Evolutionary conservation across 306 rosid species (phyloP).

Genomic region (Gastrolobium bilobum): DNA sequence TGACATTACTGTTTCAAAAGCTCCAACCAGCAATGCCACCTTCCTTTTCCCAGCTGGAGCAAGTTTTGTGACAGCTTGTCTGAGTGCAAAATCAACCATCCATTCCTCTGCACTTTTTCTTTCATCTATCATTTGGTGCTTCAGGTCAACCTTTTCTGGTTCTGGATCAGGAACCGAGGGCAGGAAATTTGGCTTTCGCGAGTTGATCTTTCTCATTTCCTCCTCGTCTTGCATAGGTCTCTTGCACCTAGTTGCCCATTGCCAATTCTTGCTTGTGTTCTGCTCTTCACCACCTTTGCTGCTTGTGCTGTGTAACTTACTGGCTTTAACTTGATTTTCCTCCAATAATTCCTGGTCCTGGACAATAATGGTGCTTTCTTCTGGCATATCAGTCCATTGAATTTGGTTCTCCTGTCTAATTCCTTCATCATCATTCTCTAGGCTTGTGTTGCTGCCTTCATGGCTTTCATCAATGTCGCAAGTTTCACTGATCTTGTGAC

Average conservation of each 20-base stretch:
- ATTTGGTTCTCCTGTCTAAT: conserved; percentile 29
- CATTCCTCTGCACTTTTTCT: conserved; percentile 84
- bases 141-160: conserved; percentile 72
- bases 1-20: conserved; percentile 82
- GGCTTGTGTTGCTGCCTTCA: conserved; percentile 34
- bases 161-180: conserved; percentile 67
- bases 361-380: conserved; percentile 29
- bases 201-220: conserved; percentile 62
- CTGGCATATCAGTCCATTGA: conserved; percentile 22
- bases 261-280: conserved; percentile 47
- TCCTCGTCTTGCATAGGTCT: conserved; percentile 57
- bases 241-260: conserved; percentile 54
- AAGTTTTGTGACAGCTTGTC: conserved; percentile 71
- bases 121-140: conserved; percentile 77
- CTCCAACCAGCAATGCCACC: conserved; percentile 91
- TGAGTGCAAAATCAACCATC: conserved; percentile 90
- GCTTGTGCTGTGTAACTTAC: conserved; percentile 22
- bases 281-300: conserved; percentile 44
- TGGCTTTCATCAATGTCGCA: conserved; percentile 36
- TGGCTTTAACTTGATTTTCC: conserved; percentile 35
- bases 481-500: conserved; percentile 33
- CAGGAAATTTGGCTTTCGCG: conserved; percentile 71
- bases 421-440: conserved; percentile 26
- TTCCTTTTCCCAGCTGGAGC: conserved; percentile 83
- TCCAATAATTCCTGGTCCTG: conserved; percentile 42